Evolutionary conservation across 495 filamentous ascomycete genomes (phyloP), one percentile per base, ranked within the genome.

Genomic region (Penicillium odoratum): DNA sequence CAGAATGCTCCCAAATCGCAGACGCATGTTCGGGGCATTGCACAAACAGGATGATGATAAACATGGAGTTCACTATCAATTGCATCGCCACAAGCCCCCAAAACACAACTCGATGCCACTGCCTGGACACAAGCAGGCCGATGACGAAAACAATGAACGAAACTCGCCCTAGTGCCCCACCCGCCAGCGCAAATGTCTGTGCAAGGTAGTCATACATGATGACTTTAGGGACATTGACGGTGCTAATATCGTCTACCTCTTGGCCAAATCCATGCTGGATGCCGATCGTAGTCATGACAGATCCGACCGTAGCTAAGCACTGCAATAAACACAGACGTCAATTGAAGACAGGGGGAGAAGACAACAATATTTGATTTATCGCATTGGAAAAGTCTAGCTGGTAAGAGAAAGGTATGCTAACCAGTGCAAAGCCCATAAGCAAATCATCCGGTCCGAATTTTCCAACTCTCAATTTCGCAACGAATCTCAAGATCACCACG

Each of bases 111-210:
- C 55, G 34, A 11, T 78, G 66, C 28, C 21, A 33, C 28, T 48
- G 58, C 33, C 54, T 62, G 5, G 72, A 70, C 15, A 63, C 72
- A 28, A 82, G 61, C 13, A 82, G 63, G 4, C 68, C 57, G 15
- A 66, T 59, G 29, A 82, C 61, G 26, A 78, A 74, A 26, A 70
- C 33, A 25, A 77, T 69, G 51, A 77, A 77, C 45, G 77, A 73
- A 8, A 79, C 45, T 10, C 72, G 63, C 21, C 67, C 67, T 6
- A 72, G 15, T 1, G 63, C 58, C 3, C 66, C 66, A 3, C 60
- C 63, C 8, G 53, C 53, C 46, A 68, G 56, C 9, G 60, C 59
- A n/a, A 68, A 68, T 13, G 64, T 63, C 31, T 71, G 69, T 10
- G 59, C 25, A 21, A 69, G 36, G 33, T 71, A 69, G 46, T 71